phyloP scores from a whole-genome alignment of 257 asterid genomes.

The Plantago elongata region DNA sequence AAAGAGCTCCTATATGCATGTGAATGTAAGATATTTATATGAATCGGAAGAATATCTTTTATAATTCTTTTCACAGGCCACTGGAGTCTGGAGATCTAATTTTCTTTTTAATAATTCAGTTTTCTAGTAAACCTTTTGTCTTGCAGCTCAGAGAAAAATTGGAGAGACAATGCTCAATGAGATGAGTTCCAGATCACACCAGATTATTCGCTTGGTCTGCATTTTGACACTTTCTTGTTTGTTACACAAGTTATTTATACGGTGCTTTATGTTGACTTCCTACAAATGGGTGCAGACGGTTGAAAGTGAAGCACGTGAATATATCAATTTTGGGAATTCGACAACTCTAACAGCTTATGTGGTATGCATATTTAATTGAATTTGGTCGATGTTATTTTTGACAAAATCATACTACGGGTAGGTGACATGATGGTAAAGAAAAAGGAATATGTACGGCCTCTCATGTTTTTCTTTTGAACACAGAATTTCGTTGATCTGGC shows the following conservation, averaged over 20 bases:
- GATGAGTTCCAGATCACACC: constrained; percentile 69
- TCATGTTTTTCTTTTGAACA: constrained; percentile 2
- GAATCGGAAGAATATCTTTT: neutral
- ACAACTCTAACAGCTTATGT: constrained; percentile 50
- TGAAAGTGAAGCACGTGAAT: constrained; percentile 44
- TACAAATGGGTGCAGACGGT: constrained; percentile 34
- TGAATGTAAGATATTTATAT: constrained; percentile 34
- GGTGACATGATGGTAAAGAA: neutral
- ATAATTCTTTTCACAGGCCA: too few relatives aligned
- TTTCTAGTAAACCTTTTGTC: neutral
- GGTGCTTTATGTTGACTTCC: neutral
- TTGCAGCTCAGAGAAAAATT: constrained; percentile 36
- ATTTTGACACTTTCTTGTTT: neutral
- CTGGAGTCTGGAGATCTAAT: too few relatives aligned
- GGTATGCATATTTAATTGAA: constrained; percentile 30
- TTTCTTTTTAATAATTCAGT: too few relatives aligned
- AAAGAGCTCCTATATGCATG: constrained; percentile 45
- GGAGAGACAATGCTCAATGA: constrained; percentile 37
- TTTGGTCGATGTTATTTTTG: neutral
- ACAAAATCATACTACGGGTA: neutral
- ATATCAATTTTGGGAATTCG: constrained; percentile 29
- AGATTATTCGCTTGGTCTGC: constrained; percentile 55
- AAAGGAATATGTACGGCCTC: constrained; percentile 1
- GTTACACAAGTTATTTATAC: neutral
- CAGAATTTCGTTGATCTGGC: constrained; percentile 89